A percentile compares a stretch with the other conserved stretches of the same genome.
Conservation (phyloP, 257 asterid genomes). For the Anisodus acutangulus region DNA sequence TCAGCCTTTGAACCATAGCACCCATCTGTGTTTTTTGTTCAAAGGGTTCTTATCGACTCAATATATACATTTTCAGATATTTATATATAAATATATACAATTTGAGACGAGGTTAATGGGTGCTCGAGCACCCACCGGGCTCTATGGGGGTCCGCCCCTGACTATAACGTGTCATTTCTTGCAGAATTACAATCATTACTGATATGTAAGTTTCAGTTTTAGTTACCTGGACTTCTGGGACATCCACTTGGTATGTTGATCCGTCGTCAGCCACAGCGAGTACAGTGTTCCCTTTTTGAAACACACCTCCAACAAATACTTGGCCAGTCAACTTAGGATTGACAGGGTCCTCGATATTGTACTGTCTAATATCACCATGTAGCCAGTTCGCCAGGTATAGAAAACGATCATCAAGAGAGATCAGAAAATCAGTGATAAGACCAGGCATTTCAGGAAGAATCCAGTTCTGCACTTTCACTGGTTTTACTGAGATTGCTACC, state of each 20-base stretch:
- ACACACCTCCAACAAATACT: constrained; percentile 77
- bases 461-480: constrained; percentile 85
- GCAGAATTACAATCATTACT: not conserved
- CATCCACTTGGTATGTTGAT: constrained; percentile 70
- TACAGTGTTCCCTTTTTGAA: constrained; percentile 68
- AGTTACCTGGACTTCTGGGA: constrained; percentile 77
- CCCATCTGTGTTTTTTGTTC: too few relatives aligned
- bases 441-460: constrained; percentile 91
- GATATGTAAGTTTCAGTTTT: not conserved
- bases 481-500: constrained; percentile 63
- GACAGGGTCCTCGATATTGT: constrained; percentile 78
- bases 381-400: constrained; percentile 88
- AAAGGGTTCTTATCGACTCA: too few relatives aligned
- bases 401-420: constrained; percentile 78
- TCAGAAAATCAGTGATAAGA: constrained; percentile 76
- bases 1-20: too few relatives aligned
- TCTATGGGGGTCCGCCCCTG: too few relatives aligned
- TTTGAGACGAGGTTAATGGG: too few relatives aligned
- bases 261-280: constrained; percentile 80
- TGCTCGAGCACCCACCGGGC: too few relatives aligned
- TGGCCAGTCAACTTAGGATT: constrained; percentile 75
- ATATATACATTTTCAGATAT: too few relatives aligned
- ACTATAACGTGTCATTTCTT: too few relatives aligned
- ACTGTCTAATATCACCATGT: constrained; percentile 92
- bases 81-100: too few relatives aligned